Conservation (phyloP, 2,329 filamentous ascomycete genomes). For the Triangularia setosa region DNA sequence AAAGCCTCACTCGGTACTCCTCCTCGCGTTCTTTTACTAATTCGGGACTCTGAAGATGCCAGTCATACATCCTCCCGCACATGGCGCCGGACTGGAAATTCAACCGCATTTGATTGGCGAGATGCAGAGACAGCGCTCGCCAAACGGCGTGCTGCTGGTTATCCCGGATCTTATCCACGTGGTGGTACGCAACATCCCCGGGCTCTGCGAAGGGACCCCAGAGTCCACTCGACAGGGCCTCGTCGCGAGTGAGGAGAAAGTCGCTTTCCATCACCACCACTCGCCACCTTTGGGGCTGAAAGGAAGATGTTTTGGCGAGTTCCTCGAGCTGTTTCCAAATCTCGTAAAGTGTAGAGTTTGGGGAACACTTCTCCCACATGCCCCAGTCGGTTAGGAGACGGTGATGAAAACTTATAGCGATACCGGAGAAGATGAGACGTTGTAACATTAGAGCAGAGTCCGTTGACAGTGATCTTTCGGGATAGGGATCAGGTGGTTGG, state of each 20-base stretch:
- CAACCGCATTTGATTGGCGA: background rate
- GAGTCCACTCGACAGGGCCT: background rate
- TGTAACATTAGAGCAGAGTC: too few species aligned
- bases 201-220: background rate
- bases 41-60: too few species aligned
- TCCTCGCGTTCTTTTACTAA: too few species aligned
- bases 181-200: background rate
- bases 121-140: background rate
- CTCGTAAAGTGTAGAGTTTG: background rate
- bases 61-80: background rate
- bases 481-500: background rate
- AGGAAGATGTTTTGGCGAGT: background rate
- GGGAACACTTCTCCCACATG: background rate
- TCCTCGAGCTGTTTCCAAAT: background rate
- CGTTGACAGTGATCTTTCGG: too few species aligned
- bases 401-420: background rate
- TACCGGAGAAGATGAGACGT: background rate
- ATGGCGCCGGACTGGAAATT: background rate
- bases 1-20: background rate
- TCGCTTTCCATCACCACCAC: background rate
- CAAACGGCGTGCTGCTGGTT: background rate
- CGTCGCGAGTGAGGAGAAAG: background rate
- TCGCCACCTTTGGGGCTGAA: background rate
- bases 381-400: background rate
- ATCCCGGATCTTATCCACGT: background rate